Conservation (phyloP, 805 yeast genomes). For the Cyberlindnera meyerae region DNA sequence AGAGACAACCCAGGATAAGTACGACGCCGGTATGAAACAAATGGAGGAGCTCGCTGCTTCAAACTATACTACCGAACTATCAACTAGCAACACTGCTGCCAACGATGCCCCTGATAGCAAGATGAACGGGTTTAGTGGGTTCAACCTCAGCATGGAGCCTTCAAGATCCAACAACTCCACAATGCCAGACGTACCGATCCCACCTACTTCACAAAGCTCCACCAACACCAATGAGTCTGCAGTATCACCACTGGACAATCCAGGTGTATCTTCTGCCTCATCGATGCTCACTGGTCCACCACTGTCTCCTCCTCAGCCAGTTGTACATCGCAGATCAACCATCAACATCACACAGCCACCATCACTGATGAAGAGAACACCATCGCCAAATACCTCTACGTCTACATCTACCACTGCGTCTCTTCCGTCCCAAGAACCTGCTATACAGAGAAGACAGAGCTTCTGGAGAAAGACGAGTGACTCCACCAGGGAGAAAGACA, state of each 20-base stretch:
- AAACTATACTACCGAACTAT: no score
- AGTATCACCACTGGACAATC: conserved; percentile 21
- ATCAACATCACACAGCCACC: no score
- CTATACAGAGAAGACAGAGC: conserved; percentile 3
- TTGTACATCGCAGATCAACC: no score
- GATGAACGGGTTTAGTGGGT: conserved; percentile 1
- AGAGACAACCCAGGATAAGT: conserved; percentile 42
- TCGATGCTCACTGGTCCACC: no score
- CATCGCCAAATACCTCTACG: no score
- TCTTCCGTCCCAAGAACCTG: neutral
- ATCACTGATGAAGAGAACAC: no score
- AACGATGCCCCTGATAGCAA: no score
- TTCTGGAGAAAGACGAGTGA: conserved; percentile 19
- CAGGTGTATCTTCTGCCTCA: no score
- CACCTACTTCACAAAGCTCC: neutral
- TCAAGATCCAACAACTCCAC: conserved; percentile 1
- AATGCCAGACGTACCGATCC: conserved; percentile 5
- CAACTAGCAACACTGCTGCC: neutral
- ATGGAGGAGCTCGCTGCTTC: no score
- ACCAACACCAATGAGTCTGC: neutral
- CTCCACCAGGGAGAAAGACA: conserved; percentile 5
- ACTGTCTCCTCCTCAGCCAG: no score
- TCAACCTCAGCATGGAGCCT: conserved; percentile 12
- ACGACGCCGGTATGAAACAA: conserved; percentile 6
- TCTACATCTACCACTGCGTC: no score